phyloP scores from a whole-genome alignment of 768 basidiomycete genomes.

The Lactarius hatsudake region DNA sequence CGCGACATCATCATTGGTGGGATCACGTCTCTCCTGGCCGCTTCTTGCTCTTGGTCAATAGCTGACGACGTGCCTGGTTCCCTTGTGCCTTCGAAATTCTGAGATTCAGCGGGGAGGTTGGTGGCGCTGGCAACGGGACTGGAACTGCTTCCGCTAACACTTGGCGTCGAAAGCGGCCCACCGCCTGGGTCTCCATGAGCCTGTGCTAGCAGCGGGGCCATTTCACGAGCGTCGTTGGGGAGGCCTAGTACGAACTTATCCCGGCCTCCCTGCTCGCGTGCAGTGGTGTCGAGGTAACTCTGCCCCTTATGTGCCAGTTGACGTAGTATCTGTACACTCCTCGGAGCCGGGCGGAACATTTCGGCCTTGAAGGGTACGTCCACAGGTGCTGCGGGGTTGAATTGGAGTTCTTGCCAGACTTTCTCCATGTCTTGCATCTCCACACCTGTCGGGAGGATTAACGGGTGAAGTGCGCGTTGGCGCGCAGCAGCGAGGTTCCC shows the following conservation, averaged over 20 bases:
- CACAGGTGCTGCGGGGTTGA: conserved; percentile 19
- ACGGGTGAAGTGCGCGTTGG: conserved; percentile 46
- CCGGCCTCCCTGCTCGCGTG: conserved; percentile 39
- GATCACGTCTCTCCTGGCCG: neutral
- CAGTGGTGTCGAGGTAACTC: conserved; percentile 39
- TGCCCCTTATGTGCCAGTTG: conserved; percentile 47
- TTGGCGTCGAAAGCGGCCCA: neutral
- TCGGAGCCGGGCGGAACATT: conserved; percentile 38
- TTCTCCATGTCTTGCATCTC: conserved; percentile 34
- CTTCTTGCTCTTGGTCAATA: neutral
- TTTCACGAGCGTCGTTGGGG: conserved; percentile 10
- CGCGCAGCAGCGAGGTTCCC: conserved; percentile 35
- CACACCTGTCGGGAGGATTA: conserved; percentile 51
- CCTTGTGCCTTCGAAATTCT: neutral
- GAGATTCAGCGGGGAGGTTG: neutral
- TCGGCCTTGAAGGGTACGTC: conserved; percentile 29
- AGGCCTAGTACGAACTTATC: conserved; percentile 42
- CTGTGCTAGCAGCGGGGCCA: conserved; percentile 10
- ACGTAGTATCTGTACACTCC: conserved; percentile 42
- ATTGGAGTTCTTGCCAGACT: conserved; percentile 48
- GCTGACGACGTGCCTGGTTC: neutral
- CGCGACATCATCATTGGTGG: neutral
- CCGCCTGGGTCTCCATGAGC: conserved; percentile 5
- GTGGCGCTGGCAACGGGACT: neutral
- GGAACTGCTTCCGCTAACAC: neutral